Evolutionary conservation across 2,329 filamentous ascomycete species (phyloP).

Genomic region (Fonsecaea multimorphosa): DNA sequence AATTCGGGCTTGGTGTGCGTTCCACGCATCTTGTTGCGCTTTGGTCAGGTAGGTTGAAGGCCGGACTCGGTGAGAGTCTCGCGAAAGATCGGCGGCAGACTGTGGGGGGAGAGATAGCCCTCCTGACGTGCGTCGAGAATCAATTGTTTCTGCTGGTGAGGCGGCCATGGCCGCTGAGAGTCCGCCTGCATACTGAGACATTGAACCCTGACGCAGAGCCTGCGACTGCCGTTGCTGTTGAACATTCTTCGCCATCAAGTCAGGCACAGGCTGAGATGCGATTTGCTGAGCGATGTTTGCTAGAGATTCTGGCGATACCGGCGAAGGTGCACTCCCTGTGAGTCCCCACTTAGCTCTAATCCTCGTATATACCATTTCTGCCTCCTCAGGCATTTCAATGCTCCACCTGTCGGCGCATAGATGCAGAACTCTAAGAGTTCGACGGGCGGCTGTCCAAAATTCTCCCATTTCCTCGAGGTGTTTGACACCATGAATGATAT

Average conservation of each 20-base stretch:
- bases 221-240: slow-evolving; percentile 40
- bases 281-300: slow-evolving; percentile 39
- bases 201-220: slow-evolving; percentile 31
- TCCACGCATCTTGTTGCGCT: slow-evolving; percentile 46
- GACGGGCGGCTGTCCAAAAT: slow-evolving; percentile 87
- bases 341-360: slow-evolving; percentile 79
- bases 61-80: slow-evolving; percentile 26
- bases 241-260: slow-evolving; percentile 36
- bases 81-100: slow-evolving; percentile 40
- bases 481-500: slow-evolving; percentile 88
- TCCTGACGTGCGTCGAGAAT: slow-evolving; percentile 35
- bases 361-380: slow-evolving; percentile 73
- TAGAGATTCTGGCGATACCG: slow-evolving; percentile 58
- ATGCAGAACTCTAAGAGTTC: slow-evolving; percentile 83
- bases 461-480: slow-evolving; percentile 95
- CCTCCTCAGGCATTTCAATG: slow-evolving; percentile 84
- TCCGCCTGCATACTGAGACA: slow-evolving; percentile 25
- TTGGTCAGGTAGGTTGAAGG: slow-evolving; percentile 39
- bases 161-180: slow-evolving; percentile 29
- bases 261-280: slow-evolving; percentile 31
- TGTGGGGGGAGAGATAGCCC: slow-evolving; percentile 39
- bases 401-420: slow-evolving; percentile 89
- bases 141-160: slow-evolving; percentile 29
- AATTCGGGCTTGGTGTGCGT: slow-evolving; percentile 40
- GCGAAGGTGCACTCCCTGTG: slow-evolving; percentile 58